A percentile compares a stretch with the other conserved stretches of the same genome.
Evolutionary conservation across 257 asterid genomes (phyloP).

Genomic region (Capsicum chinense): DNA sequence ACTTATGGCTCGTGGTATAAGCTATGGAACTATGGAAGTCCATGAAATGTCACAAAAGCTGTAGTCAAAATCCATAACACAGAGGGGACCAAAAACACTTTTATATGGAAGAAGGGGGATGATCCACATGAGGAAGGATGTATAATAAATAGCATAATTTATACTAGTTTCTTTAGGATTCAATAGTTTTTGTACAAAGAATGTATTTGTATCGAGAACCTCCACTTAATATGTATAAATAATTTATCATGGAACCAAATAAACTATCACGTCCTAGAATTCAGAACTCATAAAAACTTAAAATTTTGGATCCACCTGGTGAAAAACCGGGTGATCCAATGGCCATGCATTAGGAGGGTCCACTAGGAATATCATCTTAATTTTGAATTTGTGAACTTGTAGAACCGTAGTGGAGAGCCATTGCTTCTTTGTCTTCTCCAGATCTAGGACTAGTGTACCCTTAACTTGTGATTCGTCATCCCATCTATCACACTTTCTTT

Average conservation of each 20-base stretch:
- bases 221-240: not conserved
- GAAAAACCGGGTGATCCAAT: no score
- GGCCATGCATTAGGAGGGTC: conserved; percentile 4
- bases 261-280: not conserved
- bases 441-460: conserved; percentile 6
- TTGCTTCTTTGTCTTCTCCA: conserved; percentile 14
- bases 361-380: not conserved
- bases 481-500: conserved; percentile 5
- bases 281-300: not conserved
- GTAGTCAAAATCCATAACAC: not conserved
- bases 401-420: conserved; percentile 33
- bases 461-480: not conserved
- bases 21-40: not conserved
- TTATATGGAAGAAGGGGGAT: not conserved
- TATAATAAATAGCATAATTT: no score
- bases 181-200: no score
- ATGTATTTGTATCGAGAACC: not conserved
- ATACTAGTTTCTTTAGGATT: no score
- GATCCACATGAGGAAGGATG: not conserved
- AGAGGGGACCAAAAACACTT: not conserved
- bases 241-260: not conserved
- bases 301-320: not conserved
- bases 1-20: not conserved
- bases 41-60: conserved; percentile 9
- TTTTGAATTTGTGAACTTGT: not conserved